Base-by-base conservation (phyloP, 2,329 filamentous ascomycete species). In the Colletotrichum sp. region DNA sequence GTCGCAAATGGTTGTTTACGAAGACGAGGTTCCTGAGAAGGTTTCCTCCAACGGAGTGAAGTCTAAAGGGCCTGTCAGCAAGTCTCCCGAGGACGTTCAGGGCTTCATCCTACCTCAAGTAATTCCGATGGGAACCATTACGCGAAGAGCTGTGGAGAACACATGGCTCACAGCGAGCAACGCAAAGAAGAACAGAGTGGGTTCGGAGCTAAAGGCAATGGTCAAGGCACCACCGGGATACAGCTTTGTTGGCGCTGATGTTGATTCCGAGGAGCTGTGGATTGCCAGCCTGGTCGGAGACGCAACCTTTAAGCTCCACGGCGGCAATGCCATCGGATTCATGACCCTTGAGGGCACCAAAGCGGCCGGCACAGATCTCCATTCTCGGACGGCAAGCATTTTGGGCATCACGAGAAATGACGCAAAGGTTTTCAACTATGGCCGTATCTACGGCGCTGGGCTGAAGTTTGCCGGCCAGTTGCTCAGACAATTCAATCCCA, bases 311-410 rank as follows among this genome's bases (percentile, higher is more conserved):
- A 94, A 95, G 81, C 89, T 99, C 2, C 97, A 99, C 80, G 98
- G 97, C 57, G 98, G 97, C 69, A 99, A 98, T 82, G 97, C 98
- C 2, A 95, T 99, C 75, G 97, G 98, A 1, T 99, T 99, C 88
- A 99, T 99, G 98, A 99, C 97, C 0, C 89, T 99, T 2, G 98
- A 99, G 86, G 96, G 97, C 16, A 97, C 95, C 66, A 99, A 99
- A 85, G 93, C 95, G 8, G 95, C 95, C 4, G 96, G 96, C 6
- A 99, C 96, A 0, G 96, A 99, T 84, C 86, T 99, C 72, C 96
- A 99, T 85, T 98, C 96, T 8, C 95, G 96, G 36, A 99, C 97
- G 32, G 98, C 97, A 2, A 90, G 91, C 8, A 99, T 99, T 73
- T 85, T 99, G 3, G 96, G 96, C 8, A 99, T 99, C 77, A 98